phyloP scores from a whole-genome alignment of 164 flowering plant species.

The Tetracentron sinense region DNA sequence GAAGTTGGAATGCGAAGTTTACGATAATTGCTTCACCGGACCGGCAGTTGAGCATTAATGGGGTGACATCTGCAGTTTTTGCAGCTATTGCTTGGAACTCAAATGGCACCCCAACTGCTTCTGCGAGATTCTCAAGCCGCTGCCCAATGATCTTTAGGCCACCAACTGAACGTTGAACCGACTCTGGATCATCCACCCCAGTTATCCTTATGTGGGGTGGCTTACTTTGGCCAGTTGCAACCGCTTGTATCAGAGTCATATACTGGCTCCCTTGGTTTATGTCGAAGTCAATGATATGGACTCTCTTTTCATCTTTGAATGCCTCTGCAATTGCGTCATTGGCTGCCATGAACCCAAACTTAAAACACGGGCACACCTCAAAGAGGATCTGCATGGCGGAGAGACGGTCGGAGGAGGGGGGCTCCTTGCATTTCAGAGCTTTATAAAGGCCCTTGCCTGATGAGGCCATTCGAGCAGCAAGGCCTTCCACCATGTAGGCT shows the following conservation, averaged over 20 bases:
- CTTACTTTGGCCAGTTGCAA: conserved; percentile 44
- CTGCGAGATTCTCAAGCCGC: conserved; percentile 71
- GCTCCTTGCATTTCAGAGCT: conserved; percentile 88
- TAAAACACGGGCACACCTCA: conserved; percentile 94
- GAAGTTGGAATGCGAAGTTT: conserved; percentile 95
- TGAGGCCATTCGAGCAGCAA: conserved; percentile 81
- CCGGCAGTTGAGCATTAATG: conserved; percentile 51
- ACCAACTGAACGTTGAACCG: conserved; percentile 80
- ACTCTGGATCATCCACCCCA: conserved; percentile 93
- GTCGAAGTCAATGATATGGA: conserved; percentile 90
- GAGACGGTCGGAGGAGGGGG: conserved; percentile 74
- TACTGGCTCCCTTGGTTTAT: conserved; percentile 95
- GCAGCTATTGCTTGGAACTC: conserved; percentile 66
- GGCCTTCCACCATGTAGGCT: conserved; percentile 98
- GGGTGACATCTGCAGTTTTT: conserved; percentile 52
- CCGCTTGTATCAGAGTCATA: conserved; percentile 65
- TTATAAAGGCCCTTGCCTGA: conserved; percentile 80
- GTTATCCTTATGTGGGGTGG: conserved; percentile 65
- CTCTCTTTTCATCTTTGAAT: conserved; percentile 52
- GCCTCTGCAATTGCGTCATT: conserved; percentile 86
- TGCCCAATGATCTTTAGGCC: conserved; percentile 71
- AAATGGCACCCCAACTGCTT: conserved; percentile 53
- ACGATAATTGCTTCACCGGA: conserved; percentile 74
- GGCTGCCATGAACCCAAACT: conserved; percentile 93
- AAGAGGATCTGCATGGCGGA: conserved; percentile 98